These are phyloP conservation scores for Tetrahymena malaccensis DNA, from an alignment of 73 alveolate genomes.

Conservation along the genomic window DNA sequence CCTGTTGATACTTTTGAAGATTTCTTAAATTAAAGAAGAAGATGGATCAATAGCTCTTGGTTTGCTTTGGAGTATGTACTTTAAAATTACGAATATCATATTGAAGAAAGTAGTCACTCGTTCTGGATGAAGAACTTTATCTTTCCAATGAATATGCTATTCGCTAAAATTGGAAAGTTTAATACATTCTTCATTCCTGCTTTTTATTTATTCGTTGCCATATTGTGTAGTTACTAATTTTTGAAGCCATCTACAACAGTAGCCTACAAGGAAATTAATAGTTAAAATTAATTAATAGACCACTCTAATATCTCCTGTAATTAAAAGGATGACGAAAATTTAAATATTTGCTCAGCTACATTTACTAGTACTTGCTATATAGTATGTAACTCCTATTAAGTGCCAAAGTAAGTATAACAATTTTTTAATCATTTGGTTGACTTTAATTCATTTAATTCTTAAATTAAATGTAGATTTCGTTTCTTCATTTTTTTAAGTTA, in stretches of 20 bases:
- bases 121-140: neutral
- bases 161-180: neutral
- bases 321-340: neutral
- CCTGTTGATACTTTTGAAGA: conserved; percentile 34
- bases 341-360: neutral
- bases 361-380: neutral
- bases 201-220: neutral
- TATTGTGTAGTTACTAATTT: neutral
- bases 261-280: neutral
- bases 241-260: neutral
- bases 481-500: no score
- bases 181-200: neutral
- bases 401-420: neutral
- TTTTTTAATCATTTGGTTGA: neutral
- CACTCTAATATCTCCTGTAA: neutral
- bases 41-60: conserved; percentile 64
- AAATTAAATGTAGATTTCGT: no score
- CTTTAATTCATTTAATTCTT: no score
- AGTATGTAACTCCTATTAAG: neutral
- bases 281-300: neutral
- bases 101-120: conserved; percentile 7
- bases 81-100: neutral
- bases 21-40: conserved; percentile 49
- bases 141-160: neutral
- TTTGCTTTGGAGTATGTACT: conserved; percentile 40